Percentiles rank a stretch among this genome's conserved stretches.
Evolutionary conservation across 495 filamentous ascomycete species (phyloP).

Genomic region (Hypomontagnella submonticulosa): DNA sequence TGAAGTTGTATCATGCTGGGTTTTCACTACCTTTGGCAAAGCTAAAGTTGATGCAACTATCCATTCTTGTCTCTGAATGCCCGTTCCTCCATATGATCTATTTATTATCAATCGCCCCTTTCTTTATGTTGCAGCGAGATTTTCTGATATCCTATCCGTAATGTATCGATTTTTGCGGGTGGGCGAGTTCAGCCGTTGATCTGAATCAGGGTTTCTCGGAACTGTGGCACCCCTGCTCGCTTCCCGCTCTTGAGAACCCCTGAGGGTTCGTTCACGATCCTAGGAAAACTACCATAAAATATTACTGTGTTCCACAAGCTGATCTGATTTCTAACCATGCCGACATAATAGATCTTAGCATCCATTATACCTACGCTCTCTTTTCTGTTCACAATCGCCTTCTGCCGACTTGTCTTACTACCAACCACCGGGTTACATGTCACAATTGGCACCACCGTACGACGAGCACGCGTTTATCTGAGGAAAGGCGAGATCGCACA

Average conservation of each 20-base stretch:
- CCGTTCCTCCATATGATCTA: constrained; percentile 7
- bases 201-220: constrained; percentile 41
- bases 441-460: constrained; percentile 21
- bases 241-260: constrained; percentile 35
- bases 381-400: neutral
- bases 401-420: neutral
- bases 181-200: constrained; percentile 30
- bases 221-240: constrained; percentile 35
- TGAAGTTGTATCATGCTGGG: constrained; percentile 9
- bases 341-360: constrained; percentile 1
- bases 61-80: neutral
- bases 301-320: constrained; percentile 24
- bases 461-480: constrained; percentile 43
- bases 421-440: constrained; percentile 17
- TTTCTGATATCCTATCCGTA: constrained; percentile 2
- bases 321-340: constrained; percentile 18
- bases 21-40: constrained; percentile 15
- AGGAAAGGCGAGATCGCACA: constrained; percentile 41
- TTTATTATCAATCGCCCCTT: neutral
- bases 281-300: constrained; percentile 17
- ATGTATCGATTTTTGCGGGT: constrained; percentile 14
- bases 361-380: constrained; percentile 8
- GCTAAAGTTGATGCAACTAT: constrained; percentile 17
- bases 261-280: constrained; percentile 40
- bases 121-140: constrained; percentile 6